These are phyloP conservation scores for Yarrowia osloensis DNA, from an alignment of 805 yeast species.

Conservation along the genomic window DNA sequence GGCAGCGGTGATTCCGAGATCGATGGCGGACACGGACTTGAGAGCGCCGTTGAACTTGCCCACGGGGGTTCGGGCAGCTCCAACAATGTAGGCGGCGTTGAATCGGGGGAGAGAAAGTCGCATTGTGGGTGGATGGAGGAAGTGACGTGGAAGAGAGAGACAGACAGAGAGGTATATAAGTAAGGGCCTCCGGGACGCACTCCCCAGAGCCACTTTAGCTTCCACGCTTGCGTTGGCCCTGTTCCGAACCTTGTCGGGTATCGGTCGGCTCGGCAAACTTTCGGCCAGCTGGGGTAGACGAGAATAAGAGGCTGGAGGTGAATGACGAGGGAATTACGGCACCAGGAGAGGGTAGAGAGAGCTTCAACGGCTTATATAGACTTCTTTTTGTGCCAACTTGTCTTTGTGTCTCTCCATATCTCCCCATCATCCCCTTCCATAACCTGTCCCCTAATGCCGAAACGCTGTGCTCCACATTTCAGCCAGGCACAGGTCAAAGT, in stretches of 20 bases:
- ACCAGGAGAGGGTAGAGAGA: too few species aligned
- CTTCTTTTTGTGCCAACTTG: too few species aligned
- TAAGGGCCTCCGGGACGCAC: not conserved
- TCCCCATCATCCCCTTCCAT: not conserved
- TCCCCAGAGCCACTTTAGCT: not conserved
- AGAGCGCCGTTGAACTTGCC: constrained; percentile 89
- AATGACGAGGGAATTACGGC: too few species aligned
- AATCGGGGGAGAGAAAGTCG: constrained; percentile 29
- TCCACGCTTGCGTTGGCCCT: not conserved
- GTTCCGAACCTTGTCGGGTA: constrained; percentile 27
- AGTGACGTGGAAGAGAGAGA: not conserved
- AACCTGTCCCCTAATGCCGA: not conserved
- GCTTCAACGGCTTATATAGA: too few species aligned
- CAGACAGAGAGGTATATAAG: not conserved
- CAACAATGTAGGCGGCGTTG: constrained; percentile 70
- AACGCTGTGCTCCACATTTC: not conserved
- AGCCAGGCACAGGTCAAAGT: not conserved
- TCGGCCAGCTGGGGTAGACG: constrained; percentile 9
- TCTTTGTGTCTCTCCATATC: not conserved
- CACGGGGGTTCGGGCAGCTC: constrained; percentile 90
- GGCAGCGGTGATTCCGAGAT: constrained; percentile 85
- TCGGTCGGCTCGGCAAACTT: constrained; percentile 30
- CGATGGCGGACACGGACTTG: constrained; percentile 67
- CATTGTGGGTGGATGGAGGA: constrained; percentile 7
- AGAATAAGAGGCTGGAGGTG: not conserved